A percentile compares a stretch with the other conserved stretches of the same genome.
Conservation (phyloP, 1,284 basidiomycete species). For the Microbotryum scabiosae region DNA sequence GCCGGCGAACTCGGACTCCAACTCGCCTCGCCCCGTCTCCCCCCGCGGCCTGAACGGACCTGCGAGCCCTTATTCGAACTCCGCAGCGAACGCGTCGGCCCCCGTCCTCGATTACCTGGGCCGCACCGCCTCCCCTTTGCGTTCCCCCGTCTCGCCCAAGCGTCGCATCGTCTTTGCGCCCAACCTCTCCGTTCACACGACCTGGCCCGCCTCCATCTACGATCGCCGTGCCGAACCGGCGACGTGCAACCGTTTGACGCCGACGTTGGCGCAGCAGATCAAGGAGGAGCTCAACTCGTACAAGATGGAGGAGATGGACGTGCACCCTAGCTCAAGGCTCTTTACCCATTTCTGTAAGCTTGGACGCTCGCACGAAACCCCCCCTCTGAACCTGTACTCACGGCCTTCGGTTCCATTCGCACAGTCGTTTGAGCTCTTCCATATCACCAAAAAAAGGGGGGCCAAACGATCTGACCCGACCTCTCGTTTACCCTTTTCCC, state of each 20-base stretch:
- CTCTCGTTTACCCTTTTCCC: too few relatives aligned
- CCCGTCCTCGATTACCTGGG: constrained; percentile 60
- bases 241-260: constrained; percentile 92
- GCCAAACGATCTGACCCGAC: too few relatives aligned
- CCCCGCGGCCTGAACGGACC: constrained; percentile 33
- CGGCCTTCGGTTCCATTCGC: too few relatives aligned
- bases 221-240: constrained; percentile 91
- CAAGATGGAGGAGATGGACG: constrained; percentile 37
- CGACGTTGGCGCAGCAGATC: constrained; percentile 61
- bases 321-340: constrained; percentile 25
- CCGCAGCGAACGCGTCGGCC: constrained; percentile 66
- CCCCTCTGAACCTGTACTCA: too few relatives aligned
- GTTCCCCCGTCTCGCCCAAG: constrained; percentile 20
- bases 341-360: constrained; percentile 28
- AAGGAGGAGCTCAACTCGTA: constrained; percentile 36
- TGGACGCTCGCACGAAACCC: too few relatives aligned
- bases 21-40: constrained; percentile 25
- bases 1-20: constrained; percentile 5
- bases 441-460: too few relatives aligned
- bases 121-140: constrained; percentile 15
- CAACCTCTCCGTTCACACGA: constrained; percentile 88
- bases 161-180: constrained; percentile 67
- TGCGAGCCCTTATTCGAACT: constrained; percentile 52
- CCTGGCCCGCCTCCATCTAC: constrained; percentile 82
- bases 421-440: too few relatives aligned